Percentiles rank a stretch among this genome's conserved stretches.
These are phyloP conservation scores for Rhodocollybia butyracea DNA, from an alignment of 768 basidiomycete genomes.

Conservation along the genomic window DNA sequence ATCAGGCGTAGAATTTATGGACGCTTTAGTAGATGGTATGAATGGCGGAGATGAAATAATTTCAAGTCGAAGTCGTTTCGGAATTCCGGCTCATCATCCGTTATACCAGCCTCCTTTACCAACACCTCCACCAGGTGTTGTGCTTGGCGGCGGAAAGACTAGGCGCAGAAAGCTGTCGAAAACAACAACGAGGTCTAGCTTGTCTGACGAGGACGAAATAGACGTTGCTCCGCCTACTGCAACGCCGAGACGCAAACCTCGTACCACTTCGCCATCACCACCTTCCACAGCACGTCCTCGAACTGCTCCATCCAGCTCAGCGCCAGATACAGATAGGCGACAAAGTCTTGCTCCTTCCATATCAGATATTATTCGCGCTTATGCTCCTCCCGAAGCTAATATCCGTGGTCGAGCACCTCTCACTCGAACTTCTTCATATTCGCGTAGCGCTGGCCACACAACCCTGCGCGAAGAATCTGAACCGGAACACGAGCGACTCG, in stretches of 20 bases:
- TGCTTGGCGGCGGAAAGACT: conserved; percentile 53
- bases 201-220: conserved; percentile 59
- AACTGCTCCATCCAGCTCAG: conserved; percentile 10
- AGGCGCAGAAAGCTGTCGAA: conserved; percentile 29
- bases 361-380: conserved; percentile 81
- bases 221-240: conserved; percentile 30
- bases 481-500: conserved; percentile 46
- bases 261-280: conserved; percentile 19
- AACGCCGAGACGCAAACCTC: conserved; percentile 30
- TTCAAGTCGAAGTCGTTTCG: conserved; percentile 50
- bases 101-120: conserved; percentile 83
- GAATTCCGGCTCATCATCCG: conserved; percentile 63
- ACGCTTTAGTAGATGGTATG: conserved; percentile 88
- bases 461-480: conserved; percentile 52
- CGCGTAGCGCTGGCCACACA: conserved; percentile 36
- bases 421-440: conserved; percentile 44
- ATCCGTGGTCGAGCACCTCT: too few relatives aligned
- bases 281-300: conserved; percentile 15
- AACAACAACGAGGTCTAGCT: conserved; percentile 28
- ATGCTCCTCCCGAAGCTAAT: too few relatives aligned
- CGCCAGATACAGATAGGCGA: conserved; percentile 24
- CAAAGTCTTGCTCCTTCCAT: conserved; percentile 73
- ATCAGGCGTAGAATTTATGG: conserved; percentile 82
- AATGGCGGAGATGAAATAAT: conserved; percentile 66
- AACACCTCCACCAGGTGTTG: conserved; percentile 76